Conservation (phyloP, 2,329 filamentous ascomycete genomes). For the Diaporthe citriasiana region DNA sequence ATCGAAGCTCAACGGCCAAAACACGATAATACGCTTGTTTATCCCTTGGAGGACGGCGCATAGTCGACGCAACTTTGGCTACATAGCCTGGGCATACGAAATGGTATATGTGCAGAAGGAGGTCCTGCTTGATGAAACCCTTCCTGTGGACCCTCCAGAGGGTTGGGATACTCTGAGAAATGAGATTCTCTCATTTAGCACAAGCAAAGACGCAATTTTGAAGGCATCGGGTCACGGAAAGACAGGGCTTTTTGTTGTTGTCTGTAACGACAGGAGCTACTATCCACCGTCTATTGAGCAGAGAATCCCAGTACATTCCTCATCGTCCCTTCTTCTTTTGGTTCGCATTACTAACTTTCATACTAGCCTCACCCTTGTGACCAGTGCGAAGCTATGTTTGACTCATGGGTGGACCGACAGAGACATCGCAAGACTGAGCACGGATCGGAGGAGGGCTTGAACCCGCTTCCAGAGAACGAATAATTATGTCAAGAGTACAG, state of each 20-base stretch:
- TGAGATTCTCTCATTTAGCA: not conserved
- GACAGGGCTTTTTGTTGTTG: not conserved
- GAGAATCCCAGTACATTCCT: no score
- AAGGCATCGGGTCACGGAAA: not conserved
- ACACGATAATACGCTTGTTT: not conserved
- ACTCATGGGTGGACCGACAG: no score
- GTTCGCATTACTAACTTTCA: no score
- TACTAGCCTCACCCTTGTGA: no score
- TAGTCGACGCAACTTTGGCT: not conserved
- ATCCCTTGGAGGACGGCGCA: not conserved
- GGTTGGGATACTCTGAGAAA: not conserved
- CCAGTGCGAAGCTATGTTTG: no score
- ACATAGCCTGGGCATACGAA: slow-evolving; percentile 2
- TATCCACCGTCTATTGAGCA: not conserved
- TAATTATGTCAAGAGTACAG: not conserved
- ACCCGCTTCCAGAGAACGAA: not conserved
- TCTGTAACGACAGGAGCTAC: not conserved
- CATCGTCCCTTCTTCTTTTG: no score
- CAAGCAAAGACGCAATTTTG: not conserved
- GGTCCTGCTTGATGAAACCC: not conserved
- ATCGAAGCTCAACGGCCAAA: not conserved
- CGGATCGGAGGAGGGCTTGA: not conserved
- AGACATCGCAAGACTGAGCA: not conserved
- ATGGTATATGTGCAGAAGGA: not conserved
- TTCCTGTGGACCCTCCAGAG: not conserved